Evolutionary conservation across 805 yeast genomes (phyloP), one percentile per base, ranked within the genome.

Genomic region (Saccharomycopsis amapae): DNA sequence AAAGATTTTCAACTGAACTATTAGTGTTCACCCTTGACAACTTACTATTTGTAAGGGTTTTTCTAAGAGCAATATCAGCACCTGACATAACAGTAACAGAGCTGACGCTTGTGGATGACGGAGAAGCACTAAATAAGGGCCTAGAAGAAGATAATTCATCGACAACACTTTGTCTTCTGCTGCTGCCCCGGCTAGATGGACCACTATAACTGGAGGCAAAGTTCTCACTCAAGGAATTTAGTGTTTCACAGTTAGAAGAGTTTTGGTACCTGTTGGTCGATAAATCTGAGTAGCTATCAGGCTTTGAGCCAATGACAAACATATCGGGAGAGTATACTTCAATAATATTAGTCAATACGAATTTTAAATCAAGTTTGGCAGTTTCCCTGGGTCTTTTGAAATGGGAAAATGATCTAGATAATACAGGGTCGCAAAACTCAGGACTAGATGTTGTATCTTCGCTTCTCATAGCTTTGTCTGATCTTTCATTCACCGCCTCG

Each of bases 271-370:
- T n/a, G n/a, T n/a, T n/a, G n/a, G n/a, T n/a, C n/a, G n/a, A n/a
- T n/a, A n/a, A n/a, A n/a, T n/a, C n/a, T n/a, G n/a, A n/a, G n/a
- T n/a, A n/a, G n/a, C n/a, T n/a, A n/a, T 28, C 34, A 17, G 35
- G 23, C 28, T 50, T 51, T 17, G 50, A 40, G 2, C 54, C 54
- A 34, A 51, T 40, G 25, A 51, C 48, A 41, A 51, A 36, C 4
- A 48, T 20, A 17, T 40, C 33, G 10, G 54, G 54, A 12, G 19
- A 22, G 40, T 51, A 51, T 12, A 48, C 46, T 26, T 34, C 25
- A n/a, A 51, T 39, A 37, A 51, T 36, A 22, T 44, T 46, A 9
- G 23, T 34, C 5, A 51, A 20, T 4, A 51, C 48, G 43, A 42
- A 48, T 19, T 45, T 48, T 24, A 51, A 39, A 35, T 50, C 31